phyloP scores from a whole-genome alignment of 768 basidiomycete genomes.

The Pulveroboletus sp. region DNA sequence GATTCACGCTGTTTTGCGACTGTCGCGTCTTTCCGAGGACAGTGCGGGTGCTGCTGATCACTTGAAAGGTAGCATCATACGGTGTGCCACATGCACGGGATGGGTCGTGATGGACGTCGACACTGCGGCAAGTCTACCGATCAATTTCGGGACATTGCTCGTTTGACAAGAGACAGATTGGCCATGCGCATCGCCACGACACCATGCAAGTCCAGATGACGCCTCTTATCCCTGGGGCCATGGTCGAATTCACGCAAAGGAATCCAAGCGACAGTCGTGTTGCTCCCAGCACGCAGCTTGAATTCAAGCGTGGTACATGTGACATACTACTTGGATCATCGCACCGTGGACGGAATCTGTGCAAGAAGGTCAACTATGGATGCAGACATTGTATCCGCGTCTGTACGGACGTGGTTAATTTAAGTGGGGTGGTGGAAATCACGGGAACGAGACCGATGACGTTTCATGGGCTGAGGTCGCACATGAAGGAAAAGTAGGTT shows the following conservation, averaged over 20 bases:
- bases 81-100: conserved; percentile 50
- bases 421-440: neutral
- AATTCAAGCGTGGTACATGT: conserved; percentile 25
- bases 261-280: too few relatives aligned
- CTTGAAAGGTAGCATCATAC: conserved; percentile 31
- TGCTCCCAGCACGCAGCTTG: neutral
- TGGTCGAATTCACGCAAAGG: neutral
- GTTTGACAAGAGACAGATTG: conserved; percentile 38
- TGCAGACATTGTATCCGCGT: conserved; percentile 50
- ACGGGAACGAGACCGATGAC: conserved; percentile 32
- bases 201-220: conserved; percentile 42
- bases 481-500: conserved; percentile 59
- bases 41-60: conserved; percentile 18
- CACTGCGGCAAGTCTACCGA: conserved; percentile 40
- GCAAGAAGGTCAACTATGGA: conserved; percentile 41
- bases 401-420: conserved; percentile 32
- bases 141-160: too few relatives aligned
- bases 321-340: conserved; percentile 19
- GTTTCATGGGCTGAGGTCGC: conserved; percentile 61
- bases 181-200: conserved; percentile 65
- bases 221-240: fast-evolving
- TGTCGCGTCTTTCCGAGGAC: conserved; percentile 32
- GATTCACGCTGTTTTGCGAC: conserved; percentile 37
- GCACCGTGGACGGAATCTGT: conserved; percentile 22
- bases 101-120: conserved; percentile 47